Base-by-base conservation (phyloP, 768 basidiomycete species). In the Boletus reticuloceps region DNA sequence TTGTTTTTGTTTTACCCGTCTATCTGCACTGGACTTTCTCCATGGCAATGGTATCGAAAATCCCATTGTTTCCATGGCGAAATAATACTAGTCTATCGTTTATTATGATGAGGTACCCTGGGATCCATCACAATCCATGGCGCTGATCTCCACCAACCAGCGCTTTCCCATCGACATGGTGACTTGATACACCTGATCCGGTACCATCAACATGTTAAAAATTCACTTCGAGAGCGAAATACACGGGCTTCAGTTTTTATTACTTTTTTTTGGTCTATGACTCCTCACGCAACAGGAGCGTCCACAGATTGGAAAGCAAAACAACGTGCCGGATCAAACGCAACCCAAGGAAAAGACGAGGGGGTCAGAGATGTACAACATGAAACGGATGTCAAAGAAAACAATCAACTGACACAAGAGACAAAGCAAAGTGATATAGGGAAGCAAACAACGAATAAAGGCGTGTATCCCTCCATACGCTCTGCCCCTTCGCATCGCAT, bases 211-310 rank as follows among this genome's bases (percentile, higher is more conserved):
- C n/a, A n/a, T n/a, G n/a, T n/a, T n/a, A n/a, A n/a, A n/a, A n/a
- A n/a, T n/a, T 25, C 6, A 25, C 6, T 25, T 25, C 6, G 25
- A 25, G 25, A 25, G 25, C 25, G 6, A 29, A 1, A 27, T 27
- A 27, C 27, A 27, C 27, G 1, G 27, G 27, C 29, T 29, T 27
- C 29, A 29, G 2, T 29, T 29, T 29, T 29, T 29, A 29, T 29
- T 29, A 29, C 29, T 8, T 29, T 29, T 29, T 27, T 29, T 29
- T 29, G 29, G 54, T 32, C 51, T 19, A 25, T 25, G 54, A 64
- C 67, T 52, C 67, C 66, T 58, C 67, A 64, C 67, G 57, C 66
- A 61, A 56, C 51, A 54, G 56, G 60, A 54, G 51, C 43, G 50
- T 57, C 60, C 64, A 56, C 55, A 54, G 60, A 53, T 49, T 6